Base-by-base conservation (phyloP, 73 alveolate genomes). In the Tetrahymena malaccensis region DNA sequence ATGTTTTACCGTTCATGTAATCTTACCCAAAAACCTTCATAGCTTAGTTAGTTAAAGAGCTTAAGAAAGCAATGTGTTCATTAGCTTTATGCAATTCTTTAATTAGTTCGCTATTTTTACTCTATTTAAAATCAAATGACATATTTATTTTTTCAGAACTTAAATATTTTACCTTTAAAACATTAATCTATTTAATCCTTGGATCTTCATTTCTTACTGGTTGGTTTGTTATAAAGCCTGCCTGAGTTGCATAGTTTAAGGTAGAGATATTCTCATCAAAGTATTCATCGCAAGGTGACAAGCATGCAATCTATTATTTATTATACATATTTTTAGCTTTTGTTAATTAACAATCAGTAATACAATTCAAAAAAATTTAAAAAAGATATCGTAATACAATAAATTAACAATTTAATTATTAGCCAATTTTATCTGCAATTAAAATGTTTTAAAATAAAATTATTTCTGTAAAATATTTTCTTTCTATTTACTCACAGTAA, bases 221-320 rank as follows among this genome's bases (percentile, higher is more conserved):
- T 93, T 98, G 97, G 96, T 99, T 99, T 27, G 99, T 97, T 34
- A 99, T 99, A 94, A 97, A 97, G 34, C 98, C 97, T 35, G 99
- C 99, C 94, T 98, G 97, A 11, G 99, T 99, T 0, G 99, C 99
- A 97, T 99, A 99, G 55, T 98, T 96, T 85, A 99, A 96, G 58
- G 99, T 99, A 56, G 99, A 97, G 17, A 98, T 96, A 85, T 98
- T 99, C 95, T 99, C 99, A 25, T 99, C 99, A 70, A 96, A 96
- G 94, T 95, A 98, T 56, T 70, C 94, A 89, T 96, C 99, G 22
- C 98, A 44, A 21, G 99, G 99, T 50, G 99, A 96, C 16, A 99
- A 95, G 94, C 99, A 98, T 13, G 99, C 99, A 58, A 99, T 97
- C 89, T 70, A 70, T n/a, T n/a, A 17, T 58, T n/a, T 8, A 11